Percentiles rank a stretch among this genome's conserved stretches.
These are phyloP conservation scores for Sophora flavescens DNA, from an alignment of 306 rosid genomes.

Conservation along the genomic window DNA sequence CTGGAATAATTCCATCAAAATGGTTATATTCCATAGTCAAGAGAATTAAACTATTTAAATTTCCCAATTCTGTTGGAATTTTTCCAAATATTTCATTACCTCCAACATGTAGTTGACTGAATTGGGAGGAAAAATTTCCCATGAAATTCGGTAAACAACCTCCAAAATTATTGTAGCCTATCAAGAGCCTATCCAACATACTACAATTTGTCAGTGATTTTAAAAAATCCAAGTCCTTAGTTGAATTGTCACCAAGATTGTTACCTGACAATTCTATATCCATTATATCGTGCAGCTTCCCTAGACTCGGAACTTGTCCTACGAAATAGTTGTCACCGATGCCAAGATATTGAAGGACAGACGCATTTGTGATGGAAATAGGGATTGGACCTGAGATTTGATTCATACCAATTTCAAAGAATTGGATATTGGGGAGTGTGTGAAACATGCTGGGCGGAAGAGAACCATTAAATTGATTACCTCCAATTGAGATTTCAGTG, in stretches of 20 bases:
- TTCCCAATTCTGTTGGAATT: slow-evolving; percentile 43
- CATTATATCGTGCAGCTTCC: background rate
- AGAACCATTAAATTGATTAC: slow-evolving; percentile 40
- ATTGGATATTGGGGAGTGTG: slow-evolving; percentile 38
- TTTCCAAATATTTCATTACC: slow-evolving; percentile 39
- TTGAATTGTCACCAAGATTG: slow-evolving; percentile 46
- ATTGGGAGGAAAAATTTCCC: slow-evolving; percentile 52
- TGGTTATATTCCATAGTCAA: background rate
- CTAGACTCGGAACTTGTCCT: slow-evolving; percentile 44
- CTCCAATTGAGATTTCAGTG: background rate
- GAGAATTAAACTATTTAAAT: slow-evolving; percentile 3
- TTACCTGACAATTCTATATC: background rate
- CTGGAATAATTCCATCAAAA: slow-evolving; percentile 43
- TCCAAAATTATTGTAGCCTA: slow-evolving; percentile 46
- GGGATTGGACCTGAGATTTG: slow-evolving; percentile 52
- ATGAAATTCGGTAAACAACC: slow-evolving; percentile 44
- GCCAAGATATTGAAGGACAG: background rate
- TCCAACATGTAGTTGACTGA: background rate
- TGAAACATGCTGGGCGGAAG: slow-evolving; percentile 49
- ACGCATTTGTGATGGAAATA: slow-evolving; percentile 47
- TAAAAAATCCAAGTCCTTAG: slow-evolving; percentile 48
- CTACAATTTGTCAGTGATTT: slow-evolving; percentile 46
- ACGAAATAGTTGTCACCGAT: background rate
- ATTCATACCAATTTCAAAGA: slow-evolving; percentile 3
- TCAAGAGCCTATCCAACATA: background rate